Conservation (phyloP, 2,329 filamentous ascomycete species). For the Aureobasidium pullulans region DNA sequence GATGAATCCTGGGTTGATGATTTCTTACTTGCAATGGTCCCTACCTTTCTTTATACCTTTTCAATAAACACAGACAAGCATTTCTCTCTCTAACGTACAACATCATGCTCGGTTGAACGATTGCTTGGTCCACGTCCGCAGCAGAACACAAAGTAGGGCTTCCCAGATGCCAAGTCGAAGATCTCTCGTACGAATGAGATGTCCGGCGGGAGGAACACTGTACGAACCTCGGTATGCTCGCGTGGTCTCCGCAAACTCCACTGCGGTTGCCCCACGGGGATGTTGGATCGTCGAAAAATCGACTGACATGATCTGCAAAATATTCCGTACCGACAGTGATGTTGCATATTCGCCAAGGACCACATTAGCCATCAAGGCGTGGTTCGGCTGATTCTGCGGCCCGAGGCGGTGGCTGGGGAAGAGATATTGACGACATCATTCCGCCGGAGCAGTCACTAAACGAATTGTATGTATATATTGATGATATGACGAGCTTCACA, state of each 20-base stretch:
- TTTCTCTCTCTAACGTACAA: too few relatives aligned
- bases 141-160: not conserved
- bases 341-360: not conserved
- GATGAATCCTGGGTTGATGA: not conserved
- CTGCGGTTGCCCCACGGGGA: not conserved
- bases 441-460: not conserved
- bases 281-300: not conserved
- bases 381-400: slow-evolving; percentile 4
- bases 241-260: not conserved
- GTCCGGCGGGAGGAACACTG: not conserved
- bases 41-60: not conserved
- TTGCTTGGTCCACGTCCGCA: not conserved
- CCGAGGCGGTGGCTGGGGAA: not conserved
- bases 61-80: too few relatives aligned
- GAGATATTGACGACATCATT: not conserved
- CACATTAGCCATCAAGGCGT: slow-evolving; percentile 6
- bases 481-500: not conserved
- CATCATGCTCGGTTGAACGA: not conserved
- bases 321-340: not conserved
- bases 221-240: not conserved
- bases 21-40: not conserved
- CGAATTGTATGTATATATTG: not conserved
- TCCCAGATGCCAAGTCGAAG: slow-evolving; percentile 2
- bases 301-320: not conserved
- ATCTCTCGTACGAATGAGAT: not conserved